A percentile compares a stretch with the other conserved stretches of the same genome.
These are phyloP conservation scores for Coelastrella sp. DNA, from an alignment of 139 green algal species.

Conservation along the genomic window DNA sequence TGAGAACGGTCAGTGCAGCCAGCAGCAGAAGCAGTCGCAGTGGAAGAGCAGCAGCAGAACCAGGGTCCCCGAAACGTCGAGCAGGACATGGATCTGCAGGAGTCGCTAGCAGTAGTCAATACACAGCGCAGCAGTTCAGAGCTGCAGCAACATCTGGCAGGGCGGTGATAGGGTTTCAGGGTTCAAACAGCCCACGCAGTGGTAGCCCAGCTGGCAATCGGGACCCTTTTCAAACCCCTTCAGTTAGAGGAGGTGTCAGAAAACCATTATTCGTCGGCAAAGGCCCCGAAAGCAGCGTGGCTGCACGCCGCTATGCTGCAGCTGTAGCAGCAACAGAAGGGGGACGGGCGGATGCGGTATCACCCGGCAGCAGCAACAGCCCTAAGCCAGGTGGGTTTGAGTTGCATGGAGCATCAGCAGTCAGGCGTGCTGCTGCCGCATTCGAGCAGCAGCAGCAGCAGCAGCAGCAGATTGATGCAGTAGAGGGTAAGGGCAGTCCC, in stretches of 20 bases:
- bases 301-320: constrained; percentile 10
- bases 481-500: background rate
- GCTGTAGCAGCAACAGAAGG: constrained; percentile 17
- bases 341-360: background rate
- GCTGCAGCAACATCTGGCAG: constrained; percentile 13
- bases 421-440: background rate
- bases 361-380: background rate
- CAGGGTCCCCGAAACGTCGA: background rate
- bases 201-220: background rate
- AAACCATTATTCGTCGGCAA: constrained; percentile 14
- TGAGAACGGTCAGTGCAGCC: background rate
- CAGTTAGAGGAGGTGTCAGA: background rate
- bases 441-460: background rate
- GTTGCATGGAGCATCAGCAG: background rate
- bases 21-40: background rate
- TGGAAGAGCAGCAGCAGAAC: background rate
- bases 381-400: background rate
- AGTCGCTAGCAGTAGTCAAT: background rate
- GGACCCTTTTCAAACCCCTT: too few relatives aligned
- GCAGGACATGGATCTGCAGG: constrained; percentile 12
- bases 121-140: background rate
- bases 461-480: background rate
- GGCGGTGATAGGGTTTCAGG: constrained; percentile 7
- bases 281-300: constrained; percentile 5
- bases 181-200: background rate